A percentile compares a stretch with the other conserved stretches of the same genome.
phyloP scores from a whole-genome alignment of 2,329 filamentous ascomycete species.

The Colletotrichum sp. region DNA sequence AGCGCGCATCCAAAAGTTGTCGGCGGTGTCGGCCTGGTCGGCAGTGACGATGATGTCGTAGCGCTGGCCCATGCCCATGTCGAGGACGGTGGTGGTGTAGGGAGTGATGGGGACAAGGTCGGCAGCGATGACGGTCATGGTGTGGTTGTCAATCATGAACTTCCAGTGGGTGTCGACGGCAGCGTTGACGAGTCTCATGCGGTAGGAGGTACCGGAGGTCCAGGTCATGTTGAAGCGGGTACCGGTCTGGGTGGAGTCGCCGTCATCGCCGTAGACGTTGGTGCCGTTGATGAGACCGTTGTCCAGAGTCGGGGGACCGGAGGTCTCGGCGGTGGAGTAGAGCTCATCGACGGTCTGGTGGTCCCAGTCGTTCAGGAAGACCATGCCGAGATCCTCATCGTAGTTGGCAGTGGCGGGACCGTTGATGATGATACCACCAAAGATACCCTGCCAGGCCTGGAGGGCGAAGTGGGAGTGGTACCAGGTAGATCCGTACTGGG shows the following conservation, averaged over 20 bases:
- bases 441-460: conserved; percentile 54
- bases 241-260: conserved; percentile 50
- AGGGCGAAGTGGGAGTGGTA: conserved; percentile 65
- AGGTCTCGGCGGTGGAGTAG: conserved; percentile 27
- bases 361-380: conserved; percentile 65
- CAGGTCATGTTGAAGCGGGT: conserved; percentile 42
- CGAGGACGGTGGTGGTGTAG: conserved; percentile 52
- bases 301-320: conserved; percentile 40
- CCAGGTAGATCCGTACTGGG: conserved; percentile 60
- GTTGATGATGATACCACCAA: conserved; percentile 65
- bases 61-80: conserved; percentile 52
- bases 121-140: conserved; percentile 58
- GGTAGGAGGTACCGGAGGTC: conserved; percentile 46
- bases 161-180: conserved; percentile 48
- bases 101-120: conserved; percentile 66
- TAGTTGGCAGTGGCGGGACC: conserved; percentile 64
- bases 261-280: conserved; percentile 37
- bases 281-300: conserved; percentile 52
- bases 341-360: conserved; percentile 47
- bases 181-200: conserved; percentile 52
- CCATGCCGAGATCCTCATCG: conserved; percentile 65
- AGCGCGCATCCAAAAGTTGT: conserved; percentile 55
- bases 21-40: conserved; percentile 37
- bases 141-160: conserved; percentile 62
- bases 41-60: conserved; percentile 52